phyloP scores from a whole-genome alignment of 2,329 filamentous ascomycete species.

The Neurospora crassa region DNA sequence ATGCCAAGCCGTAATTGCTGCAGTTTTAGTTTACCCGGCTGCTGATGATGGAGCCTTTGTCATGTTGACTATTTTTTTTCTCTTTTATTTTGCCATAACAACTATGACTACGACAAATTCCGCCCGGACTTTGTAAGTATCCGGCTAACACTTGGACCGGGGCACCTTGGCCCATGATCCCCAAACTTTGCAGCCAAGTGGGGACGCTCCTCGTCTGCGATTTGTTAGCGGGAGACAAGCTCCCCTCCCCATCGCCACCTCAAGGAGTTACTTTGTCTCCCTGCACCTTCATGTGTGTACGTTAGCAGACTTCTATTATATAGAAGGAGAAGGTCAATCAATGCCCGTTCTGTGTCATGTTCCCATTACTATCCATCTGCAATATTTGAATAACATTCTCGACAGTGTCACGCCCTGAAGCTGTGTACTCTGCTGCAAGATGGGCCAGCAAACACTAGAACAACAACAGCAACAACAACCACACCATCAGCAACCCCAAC shows the following conservation, averaged over 20 bases:
- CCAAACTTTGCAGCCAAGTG: not conserved
- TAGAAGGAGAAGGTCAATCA: not conserved
- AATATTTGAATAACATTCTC: not conserved
- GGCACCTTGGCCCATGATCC: not conserved
- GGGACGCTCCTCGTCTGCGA: not conserved
- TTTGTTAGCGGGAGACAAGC: not conserved
- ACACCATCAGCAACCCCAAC: not conserved
- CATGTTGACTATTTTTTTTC: not conserved
- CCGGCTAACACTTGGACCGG: not conserved
- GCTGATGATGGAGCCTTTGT: not conserved
- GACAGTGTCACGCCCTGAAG: not conserved
- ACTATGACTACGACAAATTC: not conserved
- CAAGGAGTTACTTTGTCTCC: not conserved
- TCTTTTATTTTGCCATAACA: not conserved
- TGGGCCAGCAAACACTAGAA: not conserved
- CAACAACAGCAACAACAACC: not conserved
- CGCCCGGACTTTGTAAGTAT: not conserved
- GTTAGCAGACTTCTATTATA: not conserved
- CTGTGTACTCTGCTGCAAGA: not conserved
- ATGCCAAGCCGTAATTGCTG: not conserved
- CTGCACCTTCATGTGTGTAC: not conserved
- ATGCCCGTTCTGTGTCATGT: not conserved
- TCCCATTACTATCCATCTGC: not conserved
- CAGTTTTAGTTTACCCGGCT: not conserved
- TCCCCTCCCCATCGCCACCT: not conserved